These are phyloP conservation scores for Rutstroemia sp. DNA, from an alignment of 2,329 filamentous ascomycete genomes.

Conservation along the genomic window DNA sequence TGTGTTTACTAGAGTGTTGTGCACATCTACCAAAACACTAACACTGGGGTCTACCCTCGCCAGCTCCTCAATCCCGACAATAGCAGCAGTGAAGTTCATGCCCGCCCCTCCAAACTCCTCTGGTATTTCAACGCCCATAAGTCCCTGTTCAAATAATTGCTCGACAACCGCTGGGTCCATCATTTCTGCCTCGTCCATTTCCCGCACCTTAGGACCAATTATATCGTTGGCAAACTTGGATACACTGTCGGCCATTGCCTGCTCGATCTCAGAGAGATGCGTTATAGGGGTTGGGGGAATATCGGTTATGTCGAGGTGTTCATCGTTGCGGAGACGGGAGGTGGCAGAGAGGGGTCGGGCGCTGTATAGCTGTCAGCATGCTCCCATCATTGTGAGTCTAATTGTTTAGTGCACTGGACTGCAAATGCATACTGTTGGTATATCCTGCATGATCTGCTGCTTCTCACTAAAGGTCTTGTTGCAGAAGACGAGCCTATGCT, in stretches of 20 bases:
- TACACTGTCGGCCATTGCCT: slow-evolving; percentile 82
- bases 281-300: slow-evolving; percentile 88
- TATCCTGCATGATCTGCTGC: slow-evolving; percentile 31
- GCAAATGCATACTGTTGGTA: slow-evolving; percentile 33
- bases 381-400: not conserved
- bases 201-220: slow-evolving; percentile 82
- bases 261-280: slow-evolving; percentile 83
- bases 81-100: slow-evolving; percentile 97
- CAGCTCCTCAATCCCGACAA: slow-evolving; percentile 94
- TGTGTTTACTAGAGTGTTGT: slow-evolving; percentile 97
- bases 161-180: slow-evolving; percentile 89
- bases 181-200: slow-evolving; percentile 93
- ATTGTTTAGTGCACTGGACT: not conserved
- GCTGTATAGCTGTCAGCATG: slow-evolving; percentile 23
- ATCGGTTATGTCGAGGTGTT: slow-evolving; percentile 58
- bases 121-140: slow-evolving; percentile 96
- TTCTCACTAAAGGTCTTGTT: slow-evolving; percentile 32
- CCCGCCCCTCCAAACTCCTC: slow-evolving; percentile 94
- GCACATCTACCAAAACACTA: slow-evolving; percentile 90
- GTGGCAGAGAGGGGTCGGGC: slow-evolving; percentile 55
- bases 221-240: slow-evolving; percentile 85
- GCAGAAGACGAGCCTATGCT: slow-evolving; percentile 28
- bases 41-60: slow-evolving; percentile 91
- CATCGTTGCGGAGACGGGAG: slow-evolving; percentile 40
- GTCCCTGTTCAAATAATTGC: slow-evolving; percentile 90